Evolutionary conservation across 179 eudicot species (phyloP).

Genomic region (Vitellaria paradoxa): DNA sequence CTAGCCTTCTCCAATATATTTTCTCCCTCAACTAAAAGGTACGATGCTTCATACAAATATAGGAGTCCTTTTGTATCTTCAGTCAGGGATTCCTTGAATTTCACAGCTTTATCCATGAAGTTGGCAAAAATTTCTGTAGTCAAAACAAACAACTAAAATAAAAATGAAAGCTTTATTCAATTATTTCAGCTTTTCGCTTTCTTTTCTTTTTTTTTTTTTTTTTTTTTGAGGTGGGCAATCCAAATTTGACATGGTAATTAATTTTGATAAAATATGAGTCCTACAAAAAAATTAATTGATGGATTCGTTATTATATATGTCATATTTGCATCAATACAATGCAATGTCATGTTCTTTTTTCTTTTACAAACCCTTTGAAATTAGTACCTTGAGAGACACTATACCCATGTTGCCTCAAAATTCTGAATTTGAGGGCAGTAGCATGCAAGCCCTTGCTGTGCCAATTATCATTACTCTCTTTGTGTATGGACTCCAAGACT

Average conservation of each 20-base stretch:
- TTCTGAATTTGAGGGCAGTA: constrained; percentile 26
- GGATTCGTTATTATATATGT: too few relatives aligned
- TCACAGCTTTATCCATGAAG: constrained; percentile 19
- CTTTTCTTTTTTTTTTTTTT: background rate
- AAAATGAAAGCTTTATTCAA: background rate
- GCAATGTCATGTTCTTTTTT: too few relatives aligned
- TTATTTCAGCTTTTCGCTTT: background rate
- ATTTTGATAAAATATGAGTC: too few relatives aligned
- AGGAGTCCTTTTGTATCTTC: constrained; percentile 25
- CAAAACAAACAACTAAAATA: background rate
- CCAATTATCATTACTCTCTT: background rate
- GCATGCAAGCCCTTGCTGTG: constrained; percentile 16
- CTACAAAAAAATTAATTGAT: too few relatives aligned
- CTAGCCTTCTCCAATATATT: constrained; percentile 22
- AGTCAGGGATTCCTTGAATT: constrained; percentile 11
- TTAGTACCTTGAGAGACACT: background rate
- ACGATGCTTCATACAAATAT: constrained; percentile 31
- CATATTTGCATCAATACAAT: too few relatives aligned
- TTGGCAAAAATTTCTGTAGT: constrained; percentile 20
- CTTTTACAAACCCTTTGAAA: too few relatives aligned
- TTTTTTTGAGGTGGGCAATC: too few relatives aligned
- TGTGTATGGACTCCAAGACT: constrained; percentile 9
- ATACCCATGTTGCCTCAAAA: constrained; percentile 29
- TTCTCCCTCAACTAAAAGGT: constrained; percentile 14
- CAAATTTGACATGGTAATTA: too few relatives aligned